Percentiles rank a stretch among this genome's conserved stretches.
These are phyloP conservation scores for Cryptococcus depauperatus DNA, from an alignment of 1,284 basidiomycete species.

Conservation along the genomic window DNA sequence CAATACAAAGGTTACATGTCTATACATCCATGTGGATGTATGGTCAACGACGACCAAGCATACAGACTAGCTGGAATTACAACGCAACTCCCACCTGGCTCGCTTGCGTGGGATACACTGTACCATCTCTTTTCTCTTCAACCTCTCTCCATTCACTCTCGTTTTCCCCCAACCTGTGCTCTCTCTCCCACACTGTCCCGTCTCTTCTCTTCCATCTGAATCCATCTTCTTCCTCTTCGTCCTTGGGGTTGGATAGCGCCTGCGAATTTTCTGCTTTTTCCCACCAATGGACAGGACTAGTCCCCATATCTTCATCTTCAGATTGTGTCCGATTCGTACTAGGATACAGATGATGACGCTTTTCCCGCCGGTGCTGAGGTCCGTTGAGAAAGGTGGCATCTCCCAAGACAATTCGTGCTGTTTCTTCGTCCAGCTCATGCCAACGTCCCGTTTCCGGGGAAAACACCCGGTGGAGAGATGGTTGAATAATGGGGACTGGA, in stretches of 20 bases:
- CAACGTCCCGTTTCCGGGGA: slow-evolving; percentile 24
- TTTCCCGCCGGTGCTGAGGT: slow-evolving; percentile 18
- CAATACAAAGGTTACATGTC: too few species aligned
- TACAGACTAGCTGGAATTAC: too few species aligned
- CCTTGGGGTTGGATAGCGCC: neutral
- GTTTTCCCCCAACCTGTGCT: slow-evolving; percentile 11
- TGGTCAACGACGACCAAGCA: too few species aligned
- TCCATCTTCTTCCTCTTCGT: slow-evolving; percentile 7
- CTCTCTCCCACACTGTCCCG: slow-evolving; percentile 17
- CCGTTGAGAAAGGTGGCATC: slow-evolving; percentile 27
- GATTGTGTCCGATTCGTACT: slow-evolving; percentile 11
- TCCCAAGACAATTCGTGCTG: slow-evolving; percentile 33
- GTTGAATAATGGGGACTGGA: slow-evolving; percentile 29
- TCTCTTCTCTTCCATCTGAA: slow-evolving; percentile 6
- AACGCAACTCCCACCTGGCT: too few species aligned
- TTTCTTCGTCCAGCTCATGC: slow-evolving; percentile 36
- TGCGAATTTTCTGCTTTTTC: neutral
- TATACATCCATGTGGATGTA: too few species aligned
- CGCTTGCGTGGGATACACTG: too few species aligned
- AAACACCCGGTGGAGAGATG: slow-evolving; percentile 34
- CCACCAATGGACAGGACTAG: neutral
- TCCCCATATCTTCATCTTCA: neutral
- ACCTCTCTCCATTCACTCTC: slow-evolving; percentile 17
- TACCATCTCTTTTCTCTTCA: neutral
- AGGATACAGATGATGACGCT: slow-evolving; percentile 16